These are phyloP conservation scores for Agrocybe praecox DNA, from an alignment of 768 basidiomycete genomes.

Conservation along the genomic window DNA sequence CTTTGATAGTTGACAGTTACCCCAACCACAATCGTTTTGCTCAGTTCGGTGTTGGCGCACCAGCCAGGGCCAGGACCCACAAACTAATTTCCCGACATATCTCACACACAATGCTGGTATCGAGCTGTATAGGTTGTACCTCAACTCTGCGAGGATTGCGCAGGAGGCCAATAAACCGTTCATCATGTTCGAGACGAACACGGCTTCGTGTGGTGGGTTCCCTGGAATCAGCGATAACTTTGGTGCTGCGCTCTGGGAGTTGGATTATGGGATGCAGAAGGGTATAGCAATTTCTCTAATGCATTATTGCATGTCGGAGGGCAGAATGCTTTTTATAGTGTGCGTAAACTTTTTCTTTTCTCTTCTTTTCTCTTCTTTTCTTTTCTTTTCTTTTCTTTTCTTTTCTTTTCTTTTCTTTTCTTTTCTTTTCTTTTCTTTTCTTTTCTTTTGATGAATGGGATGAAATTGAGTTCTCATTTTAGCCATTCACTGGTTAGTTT, in stretches of 20 bases:
- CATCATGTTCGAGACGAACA: conserved; percentile 74
- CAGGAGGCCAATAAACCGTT: conserved; percentile 45
- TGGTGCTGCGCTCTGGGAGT: conserved; percentile 64
- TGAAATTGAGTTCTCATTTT: neutral
- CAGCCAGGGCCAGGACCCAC: conserved; percentile 43
- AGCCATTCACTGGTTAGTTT: neutral
- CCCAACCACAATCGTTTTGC: conserved; percentile 61
- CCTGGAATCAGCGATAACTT: conserved; percentile 63
- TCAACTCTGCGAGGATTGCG: conserved; percentile 48
- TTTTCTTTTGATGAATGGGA: too few species aligned
- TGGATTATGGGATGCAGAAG: conserved; percentile 67
- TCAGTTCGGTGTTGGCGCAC: conserved; percentile 33
- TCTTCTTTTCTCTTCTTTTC: too few species aligned
- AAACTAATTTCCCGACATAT: conserved; percentile 53
- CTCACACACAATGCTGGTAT: conserved; percentile 62
- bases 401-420: too few species aligned
- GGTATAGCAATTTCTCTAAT: conserved; percentile 55
- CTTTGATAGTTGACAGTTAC: conserved; percentile 34
- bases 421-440: too few species aligned
- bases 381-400: too few species aligned
- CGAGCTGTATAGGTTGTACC: conserved; percentile 54
- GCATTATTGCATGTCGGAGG: conserved; percentile 65
- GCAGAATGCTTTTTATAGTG: conserved; percentile 69
- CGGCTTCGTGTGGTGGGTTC: conserved; percentile 71
- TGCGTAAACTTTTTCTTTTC: conserved; percentile 33